Conservation (phyloP, 2,329 filamentous ascomycete genomes). For the Penicillium sp. region DNA sequence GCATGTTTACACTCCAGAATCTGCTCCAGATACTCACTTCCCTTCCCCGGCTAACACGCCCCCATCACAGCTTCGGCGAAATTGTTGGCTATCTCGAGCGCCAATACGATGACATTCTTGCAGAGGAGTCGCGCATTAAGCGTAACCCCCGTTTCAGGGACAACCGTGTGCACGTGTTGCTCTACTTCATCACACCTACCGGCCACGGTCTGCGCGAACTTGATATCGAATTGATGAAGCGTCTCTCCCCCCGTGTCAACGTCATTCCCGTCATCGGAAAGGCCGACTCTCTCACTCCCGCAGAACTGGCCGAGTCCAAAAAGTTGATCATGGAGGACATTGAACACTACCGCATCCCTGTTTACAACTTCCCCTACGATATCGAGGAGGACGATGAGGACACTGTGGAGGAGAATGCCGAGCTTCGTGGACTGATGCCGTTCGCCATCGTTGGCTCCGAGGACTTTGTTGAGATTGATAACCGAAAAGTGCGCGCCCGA, state of each 20-base stretch:
- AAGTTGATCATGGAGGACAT: slow-evolving; percentile 99
- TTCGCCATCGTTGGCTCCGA: slow-evolving; percentile 99
- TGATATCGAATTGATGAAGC: slow-evolving; percentile 99
- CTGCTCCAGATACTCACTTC: not conserved
- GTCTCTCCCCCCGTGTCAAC: slow-evolving; percentile 95
- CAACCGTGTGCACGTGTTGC: slow-evolving; percentile 95
- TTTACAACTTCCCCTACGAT: slow-evolving; percentile 99
- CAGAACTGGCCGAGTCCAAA: slow-evolving; percentile 97
- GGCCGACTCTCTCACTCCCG: slow-evolving; percentile 93
- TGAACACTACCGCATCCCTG: slow-evolving; percentile 98
- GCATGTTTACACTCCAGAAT: slow-evolving; percentile 54
- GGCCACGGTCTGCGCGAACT: slow-evolving; percentile 97
- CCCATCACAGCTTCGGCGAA: slow-evolving; percentile 76
- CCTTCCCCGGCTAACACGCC: slow-evolving; percentile 29
- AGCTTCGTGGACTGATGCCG: slow-evolving; percentile 95
- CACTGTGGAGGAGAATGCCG: slow-evolving; percentile 98
- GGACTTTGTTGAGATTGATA: slow-evolving; percentile 90
- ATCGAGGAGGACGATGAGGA: slow-evolving; percentile 99
- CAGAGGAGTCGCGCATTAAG: slow-evolving; percentile 99
- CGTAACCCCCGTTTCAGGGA: slow-evolving; percentile 99
- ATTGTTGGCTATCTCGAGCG: slow-evolving; percentile 98
- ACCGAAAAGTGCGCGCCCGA: slow-evolving; percentile 86
- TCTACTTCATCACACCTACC: slow-evolving; percentile 99
- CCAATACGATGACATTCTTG: slow-evolving; percentile 99
- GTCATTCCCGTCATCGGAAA: slow-evolving; percentile 99